Evolutionary conservation across 257 asterid species (phyloP), one percentile per base, ranked within the genome.

Genomic region (Rauvolfia tetraphylla): DNA sequence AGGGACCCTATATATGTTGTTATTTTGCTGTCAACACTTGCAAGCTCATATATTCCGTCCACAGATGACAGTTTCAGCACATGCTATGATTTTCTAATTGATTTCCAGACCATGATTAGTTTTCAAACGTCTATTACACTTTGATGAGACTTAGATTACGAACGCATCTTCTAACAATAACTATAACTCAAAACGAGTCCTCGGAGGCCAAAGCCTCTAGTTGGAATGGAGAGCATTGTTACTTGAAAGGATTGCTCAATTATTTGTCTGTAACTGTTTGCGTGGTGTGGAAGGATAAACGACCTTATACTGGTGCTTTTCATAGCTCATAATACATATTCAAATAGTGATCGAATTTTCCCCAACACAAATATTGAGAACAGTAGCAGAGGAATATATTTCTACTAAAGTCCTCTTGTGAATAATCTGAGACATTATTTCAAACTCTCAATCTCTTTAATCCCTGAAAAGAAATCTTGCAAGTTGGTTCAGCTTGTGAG

Each of bases 401-500:
- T 56, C 6, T 31, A 22, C 0, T 8, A 49, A 72, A 20, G 33
- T 46, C 9, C 36, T 13, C 1, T 44, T 18, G 10, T 57, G 25
- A 72, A 42, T 78, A 62, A 68, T 79, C 36, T 0, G 23, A 54
- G 48, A n/a, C 18, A 67, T 74, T 56, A 27, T 5, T n/a, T 67
- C 36, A 14, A 74, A 9, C 56, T 57, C 71, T 59, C 18, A 8
- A 15, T 27, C 1, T 41, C 8, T 41, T 41, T 41, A 41, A 3
- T 41, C 8, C n/a, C n/a, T 14, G n/a, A 44, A 44, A 15, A 44
- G 71, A n/a, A 53, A 56, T n/a, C 63, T 14, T 41, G 69, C 79
- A 67, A 66, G 75, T 66, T 67, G 74, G 79, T 72, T 78, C 68
- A 56, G 56, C 2, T 67, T 17, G 25, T 12, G 58, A 51, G 44